Percentiles rank a stretch among this genome's conserved stretches.
Evolutionary conservation across 345 rosid genomes (phyloP).

Genomic region (Citrus cavaleriei): DNA sequence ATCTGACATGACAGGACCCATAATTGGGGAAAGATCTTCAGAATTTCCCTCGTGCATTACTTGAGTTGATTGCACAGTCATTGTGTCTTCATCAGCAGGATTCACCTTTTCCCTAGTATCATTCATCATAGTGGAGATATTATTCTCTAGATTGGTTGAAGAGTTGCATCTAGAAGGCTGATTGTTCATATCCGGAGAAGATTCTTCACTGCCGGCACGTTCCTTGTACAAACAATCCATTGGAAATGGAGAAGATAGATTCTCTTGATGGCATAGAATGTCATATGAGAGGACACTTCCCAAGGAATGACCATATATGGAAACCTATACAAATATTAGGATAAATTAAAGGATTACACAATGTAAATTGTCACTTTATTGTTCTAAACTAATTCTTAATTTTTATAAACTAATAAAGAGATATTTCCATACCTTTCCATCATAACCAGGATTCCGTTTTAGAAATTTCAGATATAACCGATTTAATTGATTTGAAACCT

Average conservation of each 20-base stretch:
- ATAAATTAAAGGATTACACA: background rate
- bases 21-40: conserved; percentile 28
- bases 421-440: conserved; percentile 71
- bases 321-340: conserved; percentile 48
- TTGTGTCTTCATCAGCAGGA: conserved; percentile 24
- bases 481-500: conserved; percentile 94
- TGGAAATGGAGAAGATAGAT: conserved; percentile 75
- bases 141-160: conserved; percentile 23
- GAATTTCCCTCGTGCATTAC: conserved; percentile 18
- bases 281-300: conserved; percentile 98
- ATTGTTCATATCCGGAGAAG: conserved; percentile 18
- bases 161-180: conserved; percentile 28
- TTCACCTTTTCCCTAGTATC: conserved; percentile 24
- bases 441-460: conserved; percentile 87
- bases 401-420: background rate
- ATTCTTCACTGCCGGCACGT: conserved; percentile 35
- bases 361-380: background rate
- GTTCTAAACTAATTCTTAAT: background rate
- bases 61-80: conserved; percentile 21
- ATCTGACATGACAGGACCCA: conserved; percentile 24
- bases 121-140: conserved; percentile 20
- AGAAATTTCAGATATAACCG: conserved; percentile 68
- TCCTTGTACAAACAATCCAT: conserved; percentile 68
- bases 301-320: conserved; percentile 93
- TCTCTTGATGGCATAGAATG: conserved; percentile 95